Percentiles rank a stretch among this genome's conserved stretches.
These are phyloP conservation scores for Zygoascus ofunaensis DNA, from an alignment of 805 yeast genomes.

Conservation along the genomic window DNA sequence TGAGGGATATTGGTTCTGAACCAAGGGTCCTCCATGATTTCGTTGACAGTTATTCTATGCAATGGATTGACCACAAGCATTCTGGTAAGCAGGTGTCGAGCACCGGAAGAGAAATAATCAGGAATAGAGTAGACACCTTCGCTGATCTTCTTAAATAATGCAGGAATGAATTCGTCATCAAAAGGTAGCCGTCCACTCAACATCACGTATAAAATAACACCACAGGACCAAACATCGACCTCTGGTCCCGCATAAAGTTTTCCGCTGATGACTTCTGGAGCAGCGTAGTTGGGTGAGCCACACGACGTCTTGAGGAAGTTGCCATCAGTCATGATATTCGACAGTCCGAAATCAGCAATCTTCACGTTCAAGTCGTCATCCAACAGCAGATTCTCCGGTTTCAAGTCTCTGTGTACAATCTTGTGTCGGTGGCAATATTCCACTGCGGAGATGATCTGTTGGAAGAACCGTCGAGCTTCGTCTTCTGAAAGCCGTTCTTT, in stretches of 20 bases:
- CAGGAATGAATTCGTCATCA: constrained; percentile 94
- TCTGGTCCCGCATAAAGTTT: constrained; percentile 96
- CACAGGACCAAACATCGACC: constrained; percentile 97
- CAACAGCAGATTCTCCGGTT: constrained; percentile 84
- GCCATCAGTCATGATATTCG: constrained; percentile 96
- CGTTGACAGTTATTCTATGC: constrained; percentile 86
- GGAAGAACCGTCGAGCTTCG: constrained; percentile 89
- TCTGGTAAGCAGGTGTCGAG: constrained; percentile 68
- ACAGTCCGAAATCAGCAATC: constrained; percentile 91
- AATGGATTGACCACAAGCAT: constrained; percentile 94
- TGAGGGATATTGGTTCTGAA: constrained; percentile 73
- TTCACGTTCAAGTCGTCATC: constrained; percentile 89
- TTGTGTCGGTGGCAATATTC: constrained; percentile 95
- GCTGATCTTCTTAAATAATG: constrained; percentile 81
- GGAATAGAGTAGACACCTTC: constrained; percentile 91
- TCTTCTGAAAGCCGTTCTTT: constrained; percentile 86
- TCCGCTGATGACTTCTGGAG: constrained; percentile 94
- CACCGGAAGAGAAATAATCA: constrained; percentile 75
- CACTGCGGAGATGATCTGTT: constrained; percentile 92
- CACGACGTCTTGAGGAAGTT: constrained; percentile 89
- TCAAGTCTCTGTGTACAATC: constrained; percentile 92
- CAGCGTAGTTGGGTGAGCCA: constrained; percentile 96
- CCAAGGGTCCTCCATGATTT: constrained; percentile 92
- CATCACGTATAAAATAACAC: constrained; percentile 92
- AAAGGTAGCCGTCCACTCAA: constrained; percentile 91